Base-by-base conservation (phyloP, 2,329 filamentous ascomycete genomes). In the Hirsutella thompsonii region DNA sequence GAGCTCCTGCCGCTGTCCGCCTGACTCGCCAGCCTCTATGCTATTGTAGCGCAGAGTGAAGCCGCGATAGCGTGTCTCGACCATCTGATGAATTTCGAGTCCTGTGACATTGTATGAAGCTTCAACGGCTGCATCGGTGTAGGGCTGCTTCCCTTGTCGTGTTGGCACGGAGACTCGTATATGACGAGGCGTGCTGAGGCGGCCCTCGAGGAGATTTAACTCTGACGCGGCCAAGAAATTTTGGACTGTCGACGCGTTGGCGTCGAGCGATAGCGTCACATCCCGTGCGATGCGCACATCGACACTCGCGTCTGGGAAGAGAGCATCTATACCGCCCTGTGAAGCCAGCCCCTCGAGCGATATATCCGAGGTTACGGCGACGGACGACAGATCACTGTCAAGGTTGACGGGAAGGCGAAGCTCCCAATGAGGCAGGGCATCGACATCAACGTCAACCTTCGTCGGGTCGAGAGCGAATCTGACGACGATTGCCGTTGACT, bases 1-100 rank as follows among this genome's bases (percentile, higher is more conserved):
- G 20, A 78, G 53, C 49, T 73, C 68, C 18, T 68, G 64, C n/a
- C 69, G 62, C 11, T 65, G 66, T 5, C 71, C 71, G 38, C 67
- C 68, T 43, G 69, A 66, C 39, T 63, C 61, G 0, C 71, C 72
- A 5, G 63, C 69, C 45, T 76, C 67, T 45, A 75, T 62, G 49
- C 62, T 67, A 18, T 63, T 70, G 60, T 76, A 75, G 8, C 59
- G 62, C 8, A 78, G 55, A 10, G 53, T 66, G 55, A 69, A 65
- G 35, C 60, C 63, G 6, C 58, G 46, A 53, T 66, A 69, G 2
- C 61, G 52, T 32, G 65, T 55, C 9, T 66, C 57, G 37, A 68
- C 55, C 20, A 59, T 55, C 43, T 69, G 68, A 36, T 67, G 70
- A 32, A 76, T 59, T 49, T 78, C 72, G 2, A 74, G 59, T 8